Base-by-base conservation (phyloP, 78 protist genomes). In the Planoprotostelium fungivorum region DNA sequence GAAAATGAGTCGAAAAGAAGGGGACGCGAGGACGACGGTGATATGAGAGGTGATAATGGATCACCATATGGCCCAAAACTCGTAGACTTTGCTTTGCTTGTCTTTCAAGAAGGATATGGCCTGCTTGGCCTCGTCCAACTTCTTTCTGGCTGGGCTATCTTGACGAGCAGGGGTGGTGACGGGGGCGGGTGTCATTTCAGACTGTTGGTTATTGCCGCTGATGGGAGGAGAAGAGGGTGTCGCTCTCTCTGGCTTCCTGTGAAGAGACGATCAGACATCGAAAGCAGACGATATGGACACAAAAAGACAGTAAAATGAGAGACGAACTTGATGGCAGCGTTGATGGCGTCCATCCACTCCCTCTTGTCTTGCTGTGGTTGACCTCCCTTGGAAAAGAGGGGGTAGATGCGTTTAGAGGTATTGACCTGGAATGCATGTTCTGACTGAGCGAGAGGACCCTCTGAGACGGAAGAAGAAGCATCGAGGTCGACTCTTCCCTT, bases 21-120 rank as follows among this genome's bases (percentile, higher is more conserved):
- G 34, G 1, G 86, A 31, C 34, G 25, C 10, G 37, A 23, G 34
- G 86, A 31, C 34, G 86, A 16, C 31, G 16, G 83, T 25, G 83
- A 9, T 25, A 16, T 9, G 83, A 16, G 83, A 51, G 16, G 83
- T 9, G 83, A 51, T 9, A 51, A 16, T 9, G 37, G 1, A 1
- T 84, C 34, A 31, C 86, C 86, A 31, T 31, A 31, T 84, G 36
- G 37, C 37, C 90, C 90, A 88, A 34, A 88, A 88, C 86, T 88
- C 90, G 34, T 51, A 36, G 38, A 88, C 90, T 29, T 88, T 88
- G 86, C 87, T 83, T 5, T n/a, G 28, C 31, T 51, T 36, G 34
- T 88, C 90, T 34, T 1, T 84, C 34, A 88, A 10, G 90, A 88
- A 88, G 16, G 87, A 10, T 25, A 88, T 88, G 29, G 90, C 86